Conservation (phyloP, 257 asterid species). For the Cordia subcordata region DNA sequence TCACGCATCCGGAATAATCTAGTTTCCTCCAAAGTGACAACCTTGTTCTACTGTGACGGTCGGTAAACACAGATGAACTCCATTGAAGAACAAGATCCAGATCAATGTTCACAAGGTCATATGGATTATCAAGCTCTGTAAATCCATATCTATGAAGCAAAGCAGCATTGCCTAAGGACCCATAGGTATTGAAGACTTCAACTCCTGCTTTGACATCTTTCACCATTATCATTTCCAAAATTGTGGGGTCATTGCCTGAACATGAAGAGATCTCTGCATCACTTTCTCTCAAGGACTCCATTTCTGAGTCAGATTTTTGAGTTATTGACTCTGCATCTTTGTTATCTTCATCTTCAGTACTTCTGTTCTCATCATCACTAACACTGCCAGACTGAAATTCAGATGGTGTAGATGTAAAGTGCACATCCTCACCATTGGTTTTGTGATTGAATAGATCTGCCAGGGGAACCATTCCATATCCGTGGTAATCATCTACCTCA, state of each 20-base stretch:
- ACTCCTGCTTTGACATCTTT: conserved; percentile 69
- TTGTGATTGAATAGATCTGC: conserved; percentile 99
- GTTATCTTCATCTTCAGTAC: conserved; percentile 26
- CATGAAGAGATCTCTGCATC: conserved; percentile 45
- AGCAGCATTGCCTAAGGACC: conserved; percentile 84
- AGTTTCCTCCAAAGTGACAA: conserved; percentile 68
- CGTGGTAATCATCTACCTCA: conserved; percentile 72
- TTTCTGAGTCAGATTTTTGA: conserved; percentile 29
- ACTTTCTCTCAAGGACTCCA: conserved; percentile 24
- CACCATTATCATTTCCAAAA: conserved; percentile 75
- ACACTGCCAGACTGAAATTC: conserved; percentile 47
- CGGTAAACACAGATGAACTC: conserved; percentile 65
- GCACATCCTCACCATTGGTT: conserved; percentile 89
- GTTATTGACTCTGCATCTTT: conserved; percentile 26
- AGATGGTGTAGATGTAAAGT: conserved; percentile 60
- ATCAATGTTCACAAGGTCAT: conserved; percentile 77
- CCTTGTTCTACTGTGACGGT: conserved; percentile 62
- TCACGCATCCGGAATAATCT: conserved; percentile 55
- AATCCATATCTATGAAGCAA: conserved; percentile 92
- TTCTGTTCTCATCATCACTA: conserved; percentile 18
- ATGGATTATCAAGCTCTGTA: conserved; percentile 77
- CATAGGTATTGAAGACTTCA: conserved; percentile 92
- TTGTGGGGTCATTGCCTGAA: conserved; percentile 39
- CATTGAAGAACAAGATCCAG: conserved; percentile 65
- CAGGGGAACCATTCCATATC: conserved; percentile 93